Evolutionary conservation across 116 monocot genomes (phyloP).

Genomic region (Phalaenopsis hybrid): DNA sequence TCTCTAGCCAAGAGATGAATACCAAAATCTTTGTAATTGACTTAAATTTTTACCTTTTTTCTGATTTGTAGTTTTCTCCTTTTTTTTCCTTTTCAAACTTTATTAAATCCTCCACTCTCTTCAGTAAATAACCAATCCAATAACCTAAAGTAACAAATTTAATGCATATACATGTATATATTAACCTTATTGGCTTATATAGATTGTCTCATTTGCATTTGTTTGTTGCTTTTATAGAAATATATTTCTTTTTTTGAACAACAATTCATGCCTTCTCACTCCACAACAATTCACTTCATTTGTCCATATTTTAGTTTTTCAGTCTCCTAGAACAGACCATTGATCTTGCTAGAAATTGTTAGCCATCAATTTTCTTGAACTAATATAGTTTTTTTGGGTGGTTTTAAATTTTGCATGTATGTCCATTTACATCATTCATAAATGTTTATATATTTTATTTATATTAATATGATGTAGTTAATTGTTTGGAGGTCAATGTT

Average conservation of each 20-base stretch:
- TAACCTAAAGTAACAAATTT: no score
- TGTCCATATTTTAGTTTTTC: neutral
- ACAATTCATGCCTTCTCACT: neutral
- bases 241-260: neutral
- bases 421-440: neutral
- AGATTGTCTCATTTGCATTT: neutral
- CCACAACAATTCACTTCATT: neutral
- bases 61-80: no score
- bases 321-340: neutral
- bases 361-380: neutral
- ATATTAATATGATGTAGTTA: no score
- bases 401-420: neutral
- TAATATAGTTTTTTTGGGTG: neutral
- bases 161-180: no score
- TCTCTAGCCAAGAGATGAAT: no score
- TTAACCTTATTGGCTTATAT: neutral
- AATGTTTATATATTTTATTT: neutral
- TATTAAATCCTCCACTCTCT: no score
- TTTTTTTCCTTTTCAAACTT: no score
- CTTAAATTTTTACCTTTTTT: no score
- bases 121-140: no score
- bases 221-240: neutral
- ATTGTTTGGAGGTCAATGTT: no score
- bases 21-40: no score
- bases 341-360: neutral